Percentiles rank a stretch among this genome's conserved stretches.
phyloP scores from a whole-genome alignment of 495 filamentous ascomycete species.

The Parathielavia hyrcaniae region DNA sequence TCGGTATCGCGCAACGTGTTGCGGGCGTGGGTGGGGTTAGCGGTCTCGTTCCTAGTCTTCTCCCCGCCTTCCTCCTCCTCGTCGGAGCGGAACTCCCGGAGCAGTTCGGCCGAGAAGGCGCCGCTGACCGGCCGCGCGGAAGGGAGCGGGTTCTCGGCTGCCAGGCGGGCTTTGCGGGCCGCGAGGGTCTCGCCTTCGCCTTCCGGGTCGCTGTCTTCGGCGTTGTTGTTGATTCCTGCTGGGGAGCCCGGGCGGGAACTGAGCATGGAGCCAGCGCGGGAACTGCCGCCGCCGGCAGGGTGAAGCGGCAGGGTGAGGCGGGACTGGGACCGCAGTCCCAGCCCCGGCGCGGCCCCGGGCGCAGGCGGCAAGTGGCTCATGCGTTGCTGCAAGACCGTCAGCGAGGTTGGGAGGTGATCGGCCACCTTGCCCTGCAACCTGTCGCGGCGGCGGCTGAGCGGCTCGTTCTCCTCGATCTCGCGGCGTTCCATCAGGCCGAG shows the following conservation, averaged over 20 bases:
- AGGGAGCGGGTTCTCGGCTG: constrained; percentile 46
- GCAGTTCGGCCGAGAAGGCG: constrained; percentile 72
- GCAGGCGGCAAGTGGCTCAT: constrained; percentile 39
- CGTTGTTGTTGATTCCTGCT: not conserved
- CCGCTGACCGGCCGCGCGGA: constrained; percentile 57
- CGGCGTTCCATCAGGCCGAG: constrained; percentile 78
- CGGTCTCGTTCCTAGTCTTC: constrained; percentile 2
- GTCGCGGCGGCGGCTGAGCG: constrained; percentile 70
- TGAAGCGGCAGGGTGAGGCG: constrained; percentile 23
- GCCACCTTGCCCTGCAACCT: constrained; percentile 57
- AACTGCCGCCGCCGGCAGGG: constrained; percentile 5
- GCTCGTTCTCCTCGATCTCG: constrained; percentile 86
- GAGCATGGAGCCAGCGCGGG: constrained; percentile 14
- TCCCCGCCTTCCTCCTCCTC: not conserved
- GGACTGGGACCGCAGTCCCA: constrained; percentile 25
- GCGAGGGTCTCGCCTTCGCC: constrained; percentile 74
- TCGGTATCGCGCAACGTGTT: not conserved
- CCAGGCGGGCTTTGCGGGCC: constrained; percentile 64
- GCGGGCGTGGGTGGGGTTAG: constrained; percentile 15
- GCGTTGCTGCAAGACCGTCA: constrained; percentile 32
- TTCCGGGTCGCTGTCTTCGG: constrained; percentile 43
- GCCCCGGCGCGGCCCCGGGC: constrained; percentile 14
- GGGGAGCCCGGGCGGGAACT: not conserved
- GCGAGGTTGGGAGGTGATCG: constrained; percentile 20
- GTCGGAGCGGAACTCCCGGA: constrained; percentile 59